phyloP scores from a whole-genome alignment of 1,139 yeast species.

The Hansenula sp. region DNA sequence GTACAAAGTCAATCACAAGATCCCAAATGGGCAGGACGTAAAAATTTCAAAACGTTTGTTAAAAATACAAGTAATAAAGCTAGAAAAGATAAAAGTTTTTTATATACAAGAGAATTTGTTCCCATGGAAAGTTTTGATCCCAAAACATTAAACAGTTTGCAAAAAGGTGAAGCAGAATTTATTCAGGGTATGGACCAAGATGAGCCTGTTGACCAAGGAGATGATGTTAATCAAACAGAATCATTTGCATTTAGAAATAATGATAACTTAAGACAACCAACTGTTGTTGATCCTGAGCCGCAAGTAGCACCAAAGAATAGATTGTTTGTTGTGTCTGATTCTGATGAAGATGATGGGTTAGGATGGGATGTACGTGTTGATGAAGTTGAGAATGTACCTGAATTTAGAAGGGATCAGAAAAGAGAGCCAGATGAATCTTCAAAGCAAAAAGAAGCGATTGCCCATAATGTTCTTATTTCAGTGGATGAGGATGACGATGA shows the following conservation, averaged over 20 bases:
- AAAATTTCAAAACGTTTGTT: slow-evolving; percentile 31
- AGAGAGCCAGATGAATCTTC: slow-evolving; percentile 1
- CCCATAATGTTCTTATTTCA: neutral
- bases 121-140: slow-evolving; percentile 15
- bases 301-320: neutral
- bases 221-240: slow-evolving; percentile 2
- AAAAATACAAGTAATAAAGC: slow-evolving; percentile 17
- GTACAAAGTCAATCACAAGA: slow-evolving; percentile 5
- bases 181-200: slow-evolving; percentile 9
- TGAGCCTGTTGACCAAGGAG: neutral
- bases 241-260: slow-evolving; percentile 3
- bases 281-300: slow-evolving; percentile 1
- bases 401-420: slow-evolving; percentile 7
- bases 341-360: slow-evolving; percentile 22
- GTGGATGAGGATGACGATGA: slow-evolving; percentile 10
- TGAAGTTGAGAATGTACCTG: slow-evolving; percentile 10
- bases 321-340: slow-evolving; percentile 17
- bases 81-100: slow-evolving; percentile 15
- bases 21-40: slow-evolving; percentile 26
- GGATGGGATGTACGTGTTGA: slow-evolving; percentile 14
- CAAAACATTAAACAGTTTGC: too few relatives aligned
- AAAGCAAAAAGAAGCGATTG: slow-evolving; percentile 1
- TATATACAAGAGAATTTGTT: slow-evolving; percentile 23
- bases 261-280: slow-evolving; percentile 1
- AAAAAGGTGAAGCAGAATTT: slow-evolving; percentile 12